phyloP scores from a whole-genome alignment of 768 basidiomycete genomes.

The Sutorius australiensis region DNA sequence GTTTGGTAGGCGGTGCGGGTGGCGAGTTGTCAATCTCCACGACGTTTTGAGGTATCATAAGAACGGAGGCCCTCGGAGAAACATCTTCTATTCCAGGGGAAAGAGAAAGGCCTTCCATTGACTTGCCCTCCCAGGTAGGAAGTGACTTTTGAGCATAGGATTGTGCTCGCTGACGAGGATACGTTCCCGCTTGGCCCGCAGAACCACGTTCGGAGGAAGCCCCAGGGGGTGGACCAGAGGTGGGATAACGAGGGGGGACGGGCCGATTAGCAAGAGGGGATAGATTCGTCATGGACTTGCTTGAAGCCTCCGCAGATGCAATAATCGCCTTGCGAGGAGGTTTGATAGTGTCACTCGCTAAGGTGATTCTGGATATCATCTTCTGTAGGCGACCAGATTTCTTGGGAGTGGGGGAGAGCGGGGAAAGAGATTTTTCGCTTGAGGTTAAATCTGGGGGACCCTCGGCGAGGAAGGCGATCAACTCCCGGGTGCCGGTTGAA shows the following conservation, averaged over 20 bases:
- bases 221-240: conserved; percentile 44
- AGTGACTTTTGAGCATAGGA: conserved; percentile 22
- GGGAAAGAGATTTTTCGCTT: conserved; percentile 42
- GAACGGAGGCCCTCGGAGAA: not conserved
- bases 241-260: conserved; percentile 55
- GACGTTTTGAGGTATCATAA: conserved; percentile 2
- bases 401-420: conserved; percentile 29
- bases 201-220: conserved; percentile 34
- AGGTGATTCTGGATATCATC: conserved; percentile 78
- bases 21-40: conserved; percentile 5
- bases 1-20: conserved; percentile 1
- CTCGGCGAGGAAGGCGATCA: conserved; percentile 56
- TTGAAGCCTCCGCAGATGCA: conserved; percentile 19
- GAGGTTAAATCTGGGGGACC: conserved; percentile 46
- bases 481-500: conserved; percentile 44
- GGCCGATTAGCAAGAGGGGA: conserved; percentile 55
- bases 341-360: conserved; percentile 35
- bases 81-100: conserved; percentile 4
- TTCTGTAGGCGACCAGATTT: conserved; percentile 67
- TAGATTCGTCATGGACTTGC: conserved; percentile 38
- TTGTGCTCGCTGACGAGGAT: conserved; percentile 27
- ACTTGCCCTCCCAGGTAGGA: conserved; percentile 17
- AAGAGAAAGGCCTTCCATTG: conserved; percentile 9
- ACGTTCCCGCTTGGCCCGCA: conserved; percentile 13
- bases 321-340: conserved; percentile 33